A percentile compares a stretch with the other conserved stretches of the same genome.
Evolutionary conservation across 202 grass and related monocot genomes (phyloP).

Genomic region (Carex arenaria): DNA sequence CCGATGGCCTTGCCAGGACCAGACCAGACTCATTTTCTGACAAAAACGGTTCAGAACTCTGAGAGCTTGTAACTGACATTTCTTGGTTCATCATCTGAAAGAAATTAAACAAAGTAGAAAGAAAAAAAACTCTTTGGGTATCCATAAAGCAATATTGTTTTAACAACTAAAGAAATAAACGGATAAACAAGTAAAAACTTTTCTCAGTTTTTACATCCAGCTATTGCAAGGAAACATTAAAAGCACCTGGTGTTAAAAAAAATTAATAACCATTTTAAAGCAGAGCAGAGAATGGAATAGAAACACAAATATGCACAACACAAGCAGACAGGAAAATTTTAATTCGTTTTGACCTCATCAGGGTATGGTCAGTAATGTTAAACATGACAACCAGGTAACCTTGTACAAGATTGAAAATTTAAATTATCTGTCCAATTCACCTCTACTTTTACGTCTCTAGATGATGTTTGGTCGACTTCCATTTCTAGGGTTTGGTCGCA

Average conservation of each 20-base stretch:
- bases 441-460: constrained; percentile 46
- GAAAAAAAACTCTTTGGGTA: background rate
- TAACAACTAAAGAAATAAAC: background rate
- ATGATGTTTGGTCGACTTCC: constrained; percentile 34
- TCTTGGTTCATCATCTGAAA: constrained; percentile 49
- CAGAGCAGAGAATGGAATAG: background rate
- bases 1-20: constrained; percentile 34
- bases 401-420: background rate
- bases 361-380: background rate
- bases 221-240: background rate
- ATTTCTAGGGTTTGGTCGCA: constrained; percentile 37
- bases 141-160: background rate
- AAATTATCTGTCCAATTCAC: constrained; percentile 30
- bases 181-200: background rate
- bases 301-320: background rate
- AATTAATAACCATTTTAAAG: background rate
- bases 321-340: background rate
- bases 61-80: constrained; percentile 49
- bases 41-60: constrained; percentile 37
- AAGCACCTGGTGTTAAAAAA: background rate
- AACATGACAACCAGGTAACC: background rate
- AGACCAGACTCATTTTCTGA: constrained; percentile 46
- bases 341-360: background rate
- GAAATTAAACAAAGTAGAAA: constrained; percentile 22
- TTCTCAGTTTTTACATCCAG: background rate